Percentiles rank a stretch among this genome's conserved stretches.
phyloP scores from a whole-genome alignment of 306 rosid species.

The apple (Malus domestica) region DNA sequence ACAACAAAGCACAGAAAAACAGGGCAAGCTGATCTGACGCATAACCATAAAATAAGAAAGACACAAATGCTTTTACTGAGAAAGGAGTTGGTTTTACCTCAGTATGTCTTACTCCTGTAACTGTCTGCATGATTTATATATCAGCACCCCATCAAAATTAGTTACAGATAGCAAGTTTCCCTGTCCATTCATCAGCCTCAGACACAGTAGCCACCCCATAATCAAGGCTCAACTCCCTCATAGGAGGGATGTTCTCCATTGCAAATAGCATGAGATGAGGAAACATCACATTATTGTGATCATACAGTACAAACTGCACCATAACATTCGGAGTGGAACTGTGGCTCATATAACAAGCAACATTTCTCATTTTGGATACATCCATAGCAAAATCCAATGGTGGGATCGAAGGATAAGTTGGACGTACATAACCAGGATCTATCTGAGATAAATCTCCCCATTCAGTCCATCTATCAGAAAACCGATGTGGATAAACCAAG shows the following conservation, averaged over 20 bases:
- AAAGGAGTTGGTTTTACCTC: slow-evolving; percentile 35
- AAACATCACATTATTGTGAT: slow-evolving; percentile 83
- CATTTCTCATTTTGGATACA: slow-evolving; percentile 89
- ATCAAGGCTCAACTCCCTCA: slow-evolving; percentile 98
- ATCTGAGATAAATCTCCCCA: slow-evolving; percentile 90
- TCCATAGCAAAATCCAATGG: slow-evolving; percentile 90
- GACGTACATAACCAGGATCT: slow-evolving; percentile 46
- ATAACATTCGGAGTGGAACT: slow-evolving; percentile 74
- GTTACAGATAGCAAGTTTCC: slow-evolving; percentile 68
- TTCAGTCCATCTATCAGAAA: slow-evolving; percentile 74
- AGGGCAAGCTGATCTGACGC: slow-evolving; percentile 5
- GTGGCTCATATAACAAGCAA: slow-evolving; percentile 93
- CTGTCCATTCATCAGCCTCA: slow-evolving; percentile 62
- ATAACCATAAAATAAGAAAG: neutral
- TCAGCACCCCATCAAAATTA: slow-evolving; percentile 32
- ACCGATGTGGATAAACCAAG: slow-evolving; percentile 60
- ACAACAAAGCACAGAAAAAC: neutral
- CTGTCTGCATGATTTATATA: slow-evolving; percentile 30
- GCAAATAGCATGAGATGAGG: slow-evolving; percentile 94
- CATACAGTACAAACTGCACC: slow-evolving; percentile 79
- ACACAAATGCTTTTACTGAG: neutral
- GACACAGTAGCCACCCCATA: slow-evolving; percentile 59
- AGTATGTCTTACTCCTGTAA: slow-evolving; percentile 17
- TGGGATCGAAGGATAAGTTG: slow-evolving; percentile 70
- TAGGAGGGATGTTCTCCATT: slow-evolving; percentile 92